These are phyloP conservation scores for Podila verticillata DNA, from an alignment of 192 early-diverging fungal genomes.

Conservation along the genomic window DNA sequence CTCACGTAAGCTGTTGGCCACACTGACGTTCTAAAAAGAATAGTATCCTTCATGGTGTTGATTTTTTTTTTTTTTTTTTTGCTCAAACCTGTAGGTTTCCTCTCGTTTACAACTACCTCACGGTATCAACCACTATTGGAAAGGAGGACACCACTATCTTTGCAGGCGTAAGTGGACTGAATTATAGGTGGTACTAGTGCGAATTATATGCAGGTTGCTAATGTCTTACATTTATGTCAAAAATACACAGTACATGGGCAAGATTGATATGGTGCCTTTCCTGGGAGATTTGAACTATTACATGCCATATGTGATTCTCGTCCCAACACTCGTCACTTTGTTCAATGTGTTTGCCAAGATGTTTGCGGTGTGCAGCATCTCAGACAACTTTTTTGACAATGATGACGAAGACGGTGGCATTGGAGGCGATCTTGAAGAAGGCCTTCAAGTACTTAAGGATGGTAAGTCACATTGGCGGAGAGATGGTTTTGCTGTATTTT, in stretches of 20 bases:
- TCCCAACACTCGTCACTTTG: slow-evolving; percentile 77
- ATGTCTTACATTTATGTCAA: slow-evolving; percentile 5
- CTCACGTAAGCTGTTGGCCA: slow-evolving; percentile 62
- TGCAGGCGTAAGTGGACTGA: slow-evolving; percentile 25
- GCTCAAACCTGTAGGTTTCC: slow-evolving; percentile 60
- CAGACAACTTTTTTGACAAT: slow-evolving; percentile 48
- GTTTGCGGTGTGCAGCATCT: slow-evolving; percentile 69
- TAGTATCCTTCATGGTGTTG: neutral
- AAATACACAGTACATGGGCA: slow-evolving; percentile 70
- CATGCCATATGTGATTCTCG: slow-evolving; percentile 87
- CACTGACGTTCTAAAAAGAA: neutral
- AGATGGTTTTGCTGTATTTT: neutral
- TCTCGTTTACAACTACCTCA: slow-evolving; percentile 95
- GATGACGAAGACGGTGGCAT: slow-evolving; percentile 52
- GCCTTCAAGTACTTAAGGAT: slow-evolving; percentile 39
- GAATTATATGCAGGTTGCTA: slow-evolving; percentile 61
- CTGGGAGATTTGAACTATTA: slow-evolving; percentile 90
- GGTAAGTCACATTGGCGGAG: slow-evolving; percentile 1
- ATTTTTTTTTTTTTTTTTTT: neutral
- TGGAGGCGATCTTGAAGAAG: slow-evolving; percentile 43
- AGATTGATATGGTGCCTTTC: slow-evolving; percentile 89
- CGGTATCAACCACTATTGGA: slow-evolving; percentile 61
- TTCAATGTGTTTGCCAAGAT: slow-evolving; percentile 89
- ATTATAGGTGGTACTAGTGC: slow-evolving; percentile 16
- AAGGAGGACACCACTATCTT: slow-evolving; percentile 64